Percentiles rank a stretch among this genome's conserved stretches.
phyloP scores from a whole-genome alignment of 2,329 filamentous ascomycete genomes.

The Penicillium frequentans region DNA sequence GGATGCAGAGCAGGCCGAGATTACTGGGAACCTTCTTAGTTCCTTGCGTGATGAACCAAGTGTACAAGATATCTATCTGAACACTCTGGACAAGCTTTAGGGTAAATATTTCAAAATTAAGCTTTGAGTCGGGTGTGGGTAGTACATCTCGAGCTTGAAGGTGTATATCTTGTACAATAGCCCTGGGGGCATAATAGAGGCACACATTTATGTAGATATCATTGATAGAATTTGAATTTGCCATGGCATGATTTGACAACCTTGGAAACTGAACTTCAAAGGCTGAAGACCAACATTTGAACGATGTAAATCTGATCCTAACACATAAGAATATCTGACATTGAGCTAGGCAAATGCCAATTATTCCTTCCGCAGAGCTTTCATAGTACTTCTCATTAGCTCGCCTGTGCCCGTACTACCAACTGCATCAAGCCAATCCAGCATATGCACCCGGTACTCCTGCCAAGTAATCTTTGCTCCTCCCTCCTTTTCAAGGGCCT shows the following conservation, averaged over 20 bases:
- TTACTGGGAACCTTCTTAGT: slow-evolving; percentile 60
- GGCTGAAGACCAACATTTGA: neutral
- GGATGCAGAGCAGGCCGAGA: slow-evolving; percentile 54
- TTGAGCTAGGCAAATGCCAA: neutral
- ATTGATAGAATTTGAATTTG: neutral
- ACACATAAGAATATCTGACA: neutral
- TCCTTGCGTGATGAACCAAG: slow-evolving; percentile 63
- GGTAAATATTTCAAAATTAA: neutral
- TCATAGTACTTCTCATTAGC: slow-evolving; percentile 80
- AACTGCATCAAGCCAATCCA: slow-evolving; percentile 64
- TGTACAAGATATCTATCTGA: slow-evolving; percentile 78
- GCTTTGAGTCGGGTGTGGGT: neutral
- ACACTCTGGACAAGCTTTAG: slow-evolving; percentile 45
- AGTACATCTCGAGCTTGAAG: neutral
- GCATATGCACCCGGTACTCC: slow-evolving; percentile 71
- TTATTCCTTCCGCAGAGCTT: slow-evolving; percentile 60
- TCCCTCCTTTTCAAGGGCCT: slow-evolving; percentile 61
- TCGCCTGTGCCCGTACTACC: slow-evolving; percentile 67
- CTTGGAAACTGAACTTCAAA: too few relatives aligned
- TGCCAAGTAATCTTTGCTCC: slow-evolving; percentile 70
- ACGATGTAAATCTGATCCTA: neutral
- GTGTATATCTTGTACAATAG: slow-evolving; percentile 12
- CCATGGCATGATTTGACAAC: neutral
- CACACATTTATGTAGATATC: neutral
- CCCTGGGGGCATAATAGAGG: slow-evolving; percentile 11